Conservation (phyloP, 2,329 filamentous ascomycete species). For the Lasiodiplodia sp. region DNA sequence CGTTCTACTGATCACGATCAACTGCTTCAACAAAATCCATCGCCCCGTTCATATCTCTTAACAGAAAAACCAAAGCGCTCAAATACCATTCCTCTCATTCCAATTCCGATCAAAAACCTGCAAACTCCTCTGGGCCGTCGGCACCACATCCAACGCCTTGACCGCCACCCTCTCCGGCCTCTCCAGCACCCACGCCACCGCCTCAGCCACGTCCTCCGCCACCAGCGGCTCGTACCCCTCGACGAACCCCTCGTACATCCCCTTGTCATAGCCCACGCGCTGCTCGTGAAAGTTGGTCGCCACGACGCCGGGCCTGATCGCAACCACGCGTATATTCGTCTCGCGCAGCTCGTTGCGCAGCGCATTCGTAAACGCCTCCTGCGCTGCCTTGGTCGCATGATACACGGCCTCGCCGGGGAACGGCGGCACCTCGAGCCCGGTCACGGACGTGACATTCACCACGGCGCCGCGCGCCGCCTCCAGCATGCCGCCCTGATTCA, state of each 20-base stretch:
- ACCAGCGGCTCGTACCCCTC: conserved; percentile 55
- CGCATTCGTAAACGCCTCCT: conserved; percentile 59
- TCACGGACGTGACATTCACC: conserved; percentile 57
- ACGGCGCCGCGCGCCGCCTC: conserved; percentile 52
- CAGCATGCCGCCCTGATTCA: conserved; percentile 53
- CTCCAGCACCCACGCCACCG: conserved; percentile 53
- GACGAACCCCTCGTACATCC: conserved; percentile 54
- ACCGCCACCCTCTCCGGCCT: conserved; percentile 51
- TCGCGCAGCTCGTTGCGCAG: conserved; percentile 56
- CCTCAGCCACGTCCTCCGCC: conserved; percentile 53
- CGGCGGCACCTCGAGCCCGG: conserved; percentile 56
- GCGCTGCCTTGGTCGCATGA: conserved; percentile 56
- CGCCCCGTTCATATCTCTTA: too few species aligned
- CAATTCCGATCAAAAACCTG: conserved; percentile 47
- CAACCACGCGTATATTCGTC: conserved; percentile 57
- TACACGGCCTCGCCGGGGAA: conserved; percentile 60
- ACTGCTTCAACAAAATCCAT: too few species aligned
- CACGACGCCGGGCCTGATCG: conserved; percentile 56
- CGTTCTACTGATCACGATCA: too few species aligned
- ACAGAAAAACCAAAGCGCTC: not conserved
- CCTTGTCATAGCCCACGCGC: conserved; percentile 54
- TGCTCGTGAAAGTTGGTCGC: conserved; percentile 58
- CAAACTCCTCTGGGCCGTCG: conserved; percentile 50
- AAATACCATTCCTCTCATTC: conserved; percentile 34
- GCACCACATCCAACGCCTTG: conserved; percentile 58